phyloP scores from a whole-genome alignment of 225 moss, liverwort and hornwort genomes.

The Lunularia cruciata region DNA sequence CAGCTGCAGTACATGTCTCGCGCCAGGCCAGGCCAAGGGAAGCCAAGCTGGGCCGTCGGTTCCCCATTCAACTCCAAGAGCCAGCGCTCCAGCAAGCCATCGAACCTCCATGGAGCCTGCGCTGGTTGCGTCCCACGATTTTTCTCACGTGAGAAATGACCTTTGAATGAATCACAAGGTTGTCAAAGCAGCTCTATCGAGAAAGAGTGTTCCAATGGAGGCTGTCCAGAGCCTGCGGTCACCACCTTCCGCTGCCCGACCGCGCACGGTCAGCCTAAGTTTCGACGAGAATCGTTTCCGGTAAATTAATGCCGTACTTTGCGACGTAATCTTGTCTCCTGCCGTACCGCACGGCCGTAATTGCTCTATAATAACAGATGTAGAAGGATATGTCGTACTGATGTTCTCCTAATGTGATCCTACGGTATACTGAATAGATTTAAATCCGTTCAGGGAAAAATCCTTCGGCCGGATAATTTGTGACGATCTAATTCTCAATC shows the following conservation, averaged over 20 bases:
- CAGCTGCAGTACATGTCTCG: background rate
- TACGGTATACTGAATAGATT: too few relatives aligned
- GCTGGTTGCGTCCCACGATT: background rate
- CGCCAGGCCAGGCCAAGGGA: background rate
- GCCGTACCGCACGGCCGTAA: background rate
- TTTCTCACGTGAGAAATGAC: slow-evolving; percentile 16
- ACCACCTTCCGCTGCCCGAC: background rate
- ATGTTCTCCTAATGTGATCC: background rate
- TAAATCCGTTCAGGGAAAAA: background rate
- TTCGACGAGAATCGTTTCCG: background rate
- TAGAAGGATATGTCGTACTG: background rate
- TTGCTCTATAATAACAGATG: background rate
- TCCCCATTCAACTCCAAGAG: background rate
- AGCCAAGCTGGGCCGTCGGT: background rate
- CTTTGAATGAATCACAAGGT: background rate
- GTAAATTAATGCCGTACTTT: background rate
- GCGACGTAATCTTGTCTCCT: background rate
- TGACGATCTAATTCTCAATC: background rate
- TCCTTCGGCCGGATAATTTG: background rate
- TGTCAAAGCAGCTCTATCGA: slow-evolving; percentile 9
- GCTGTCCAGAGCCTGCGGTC: background rate
- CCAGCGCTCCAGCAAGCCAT: background rate
- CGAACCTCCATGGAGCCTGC: slow-evolving; percentile 7
- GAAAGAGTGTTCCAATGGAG: background rate
- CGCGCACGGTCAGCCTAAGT: slow-evolving; percentile 4